A percentile compares a stretch with the other conserved stretches of the same genome.
Evolutionary conservation across 192 early-diverging fungal genomes (phyloP).

Genomic region (Coemansia sp.): DNA sequence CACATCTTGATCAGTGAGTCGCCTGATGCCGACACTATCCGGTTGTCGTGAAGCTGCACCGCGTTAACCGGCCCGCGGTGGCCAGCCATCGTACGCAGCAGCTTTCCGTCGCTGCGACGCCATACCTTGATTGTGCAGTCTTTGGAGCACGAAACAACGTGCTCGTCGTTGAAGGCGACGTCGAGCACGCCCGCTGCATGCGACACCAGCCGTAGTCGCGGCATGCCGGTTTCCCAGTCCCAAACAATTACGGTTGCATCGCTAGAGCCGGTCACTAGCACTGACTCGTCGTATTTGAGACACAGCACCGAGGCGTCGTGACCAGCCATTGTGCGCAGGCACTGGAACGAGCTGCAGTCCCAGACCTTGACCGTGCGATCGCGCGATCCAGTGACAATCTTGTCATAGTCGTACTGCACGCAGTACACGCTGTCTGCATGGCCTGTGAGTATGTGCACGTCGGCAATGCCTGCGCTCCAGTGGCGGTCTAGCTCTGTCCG

Average conservation of each 20-base stretch:
- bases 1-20: slow-evolving; percentile 78
- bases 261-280: slow-evolving; percentile 80
- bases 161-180: slow-evolving; percentile 71
- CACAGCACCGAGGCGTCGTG: slow-evolving; percentile 74
- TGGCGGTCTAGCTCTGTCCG: slow-evolving; percentile 54
- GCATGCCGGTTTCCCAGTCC: slow-evolving; percentile 58
- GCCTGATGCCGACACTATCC: slow-evolving; percentile 79
- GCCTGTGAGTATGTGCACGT: slow-evolving; percentile 61
- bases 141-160: slow-evolving; percentile 86
- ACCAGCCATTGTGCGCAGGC: slow-evolving; percentile 57
- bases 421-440: slow-evolving; percentile 88
- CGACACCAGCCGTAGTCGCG: slow-evolving; percentile 57
- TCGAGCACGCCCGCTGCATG: slow-evolving; percentile 81
- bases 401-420: slow-evolving; percentile 73
- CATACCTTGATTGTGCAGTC: slow-evolving; percentile 90
- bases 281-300: slow-evolving; percentile 70
- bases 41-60: slow-evolving; percentile 66
- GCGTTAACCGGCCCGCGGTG: slow-evolving; percentile 96
- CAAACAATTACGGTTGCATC: slow-evolving; percentile 84
- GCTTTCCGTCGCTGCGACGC: slow-evolving; percentile 59
- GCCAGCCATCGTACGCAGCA: slow-evolving; percentile 64
- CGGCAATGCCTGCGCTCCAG: slow-evolving; percentile 47
- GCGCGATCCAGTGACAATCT: slow-evolving; percentile 73
- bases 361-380: slow-evolving; percentile 79
- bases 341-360: slow-evolving; percentile 62